Evolutionary conservation across 2,329 filamentous ascomycete genomes (phyloP), one percentile per base, ranked within the genome.

Genomic region (Byssothecium circinans): DNA sequence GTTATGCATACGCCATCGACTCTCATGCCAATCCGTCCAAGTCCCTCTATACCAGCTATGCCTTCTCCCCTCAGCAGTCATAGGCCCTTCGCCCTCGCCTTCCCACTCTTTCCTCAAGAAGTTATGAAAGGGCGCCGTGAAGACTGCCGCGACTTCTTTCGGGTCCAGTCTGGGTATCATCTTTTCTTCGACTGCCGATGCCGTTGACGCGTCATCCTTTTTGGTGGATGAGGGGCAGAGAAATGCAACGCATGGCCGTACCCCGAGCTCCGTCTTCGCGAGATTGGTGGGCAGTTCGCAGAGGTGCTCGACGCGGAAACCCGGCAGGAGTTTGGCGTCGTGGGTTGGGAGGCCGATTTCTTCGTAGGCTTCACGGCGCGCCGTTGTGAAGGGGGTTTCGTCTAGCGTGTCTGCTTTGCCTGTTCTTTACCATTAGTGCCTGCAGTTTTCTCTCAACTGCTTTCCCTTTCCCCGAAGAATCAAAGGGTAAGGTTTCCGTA

Each of bases 81-180:
- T 55, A 1, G 75, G 45, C 70, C 81, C 53, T 72, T 72, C 56
- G 40, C 68, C 70, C 14, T 69, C 62, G 18, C 75, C 56, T 41
- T 88, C 78, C 41, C 67, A 68, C n/a, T 72, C 69, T 25, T 75
- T 69, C 38, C 75, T 77, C 43, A 97, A 74, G 68, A 97, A 96
- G 67, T 91, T 88, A 68, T 86, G 83, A 60, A 97, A 90, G 0
- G 89, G 88, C 4, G 88, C 91, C 4, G 89, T 92, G 74, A 97
- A 97, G 27, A 97, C 90, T 36, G 91, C 91, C 2, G 91, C 91
- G 2, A 97, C 92, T 72, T 97, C 92, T 56, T 88, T 86, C 1
- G 91, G 88, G 72, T 96, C 89, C 10, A 96, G 79, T 32, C 84
- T 81, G 0, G 92, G 91, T 50, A 89, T 89, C 72, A 91, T 81